Conservation (phyloP, 2,329 filamentous ascomycete genomes). For the Amylocarpus encephaloides region DNA sequence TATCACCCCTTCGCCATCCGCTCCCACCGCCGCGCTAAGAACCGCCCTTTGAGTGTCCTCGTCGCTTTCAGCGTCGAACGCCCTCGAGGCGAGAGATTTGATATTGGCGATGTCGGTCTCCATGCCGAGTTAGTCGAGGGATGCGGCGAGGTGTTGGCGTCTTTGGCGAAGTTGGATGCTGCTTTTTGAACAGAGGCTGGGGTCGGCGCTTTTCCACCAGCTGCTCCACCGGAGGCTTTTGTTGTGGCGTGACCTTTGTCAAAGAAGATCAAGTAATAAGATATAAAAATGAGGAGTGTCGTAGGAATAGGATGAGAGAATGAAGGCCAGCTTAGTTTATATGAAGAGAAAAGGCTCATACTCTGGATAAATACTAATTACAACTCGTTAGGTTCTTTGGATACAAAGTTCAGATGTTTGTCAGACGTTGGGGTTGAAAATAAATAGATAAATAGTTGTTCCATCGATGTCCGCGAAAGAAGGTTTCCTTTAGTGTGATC, state of each 20-base stretch:
- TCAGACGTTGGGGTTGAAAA: not conserved
- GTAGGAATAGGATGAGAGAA: not conserved
- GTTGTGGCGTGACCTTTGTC: not conserved
- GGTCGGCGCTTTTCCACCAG: not conserved
- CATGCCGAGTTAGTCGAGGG: slow-evolving; percentile 17
- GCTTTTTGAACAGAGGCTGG: slow-evolving; percentile 14
- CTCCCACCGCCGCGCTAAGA: slow-evolving; percentile 19
- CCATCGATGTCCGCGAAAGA: not conserved
- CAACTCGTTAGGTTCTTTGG: not conserved
- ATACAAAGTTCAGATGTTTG: not conserved
- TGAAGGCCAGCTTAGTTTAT: not conserved
- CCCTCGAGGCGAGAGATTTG: slow-evolving; percentile 17
- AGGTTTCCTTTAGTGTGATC: not conserved
- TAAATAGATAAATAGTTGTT: not conserved
- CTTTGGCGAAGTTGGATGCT: slow-evolving; percentile 19
- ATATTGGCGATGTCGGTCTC: slow-evolving; percentile 13
- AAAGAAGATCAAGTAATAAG: not conserved
- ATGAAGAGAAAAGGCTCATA: not conserved
- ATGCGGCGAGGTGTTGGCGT: slow-evolving; percentile 23
- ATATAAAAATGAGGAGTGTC: not conserved
- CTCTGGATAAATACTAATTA: not conserved
- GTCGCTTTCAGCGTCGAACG: slow-evolving; percentile 23
- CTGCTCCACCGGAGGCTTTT: not conserved
- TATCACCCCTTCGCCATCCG: slow-evolving; percentile 7
- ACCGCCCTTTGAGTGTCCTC: slow-evolving; percentile 23